These are phyloP conservation scores for Furcasterigmium furcatum DNA, from an alignment of 2,329 filamentous ascomycete species.

Conservation along the genomic window DNA sequence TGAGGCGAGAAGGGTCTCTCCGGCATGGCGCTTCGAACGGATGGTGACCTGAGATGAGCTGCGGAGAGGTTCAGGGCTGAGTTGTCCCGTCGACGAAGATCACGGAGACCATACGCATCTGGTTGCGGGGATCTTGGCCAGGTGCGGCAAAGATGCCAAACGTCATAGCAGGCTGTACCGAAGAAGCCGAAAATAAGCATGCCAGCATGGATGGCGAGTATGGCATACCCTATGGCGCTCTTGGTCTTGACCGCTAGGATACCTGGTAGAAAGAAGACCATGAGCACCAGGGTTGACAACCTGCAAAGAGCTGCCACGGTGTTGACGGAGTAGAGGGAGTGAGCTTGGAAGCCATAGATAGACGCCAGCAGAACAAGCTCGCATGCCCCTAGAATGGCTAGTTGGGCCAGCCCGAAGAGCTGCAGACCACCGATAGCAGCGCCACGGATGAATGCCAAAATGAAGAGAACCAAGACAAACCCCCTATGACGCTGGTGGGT, in stretches of 20 bases:
- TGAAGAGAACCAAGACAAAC: slow-evolving; percentile 61
- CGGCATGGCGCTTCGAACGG: not conserved
- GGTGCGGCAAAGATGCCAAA: slow-evolving; percentile 4
- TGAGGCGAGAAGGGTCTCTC: slow-evolving; percentile 1
- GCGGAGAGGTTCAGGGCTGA: slow-evolving; percentile 8
- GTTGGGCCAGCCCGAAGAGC: slow-evolving; percentile 51
- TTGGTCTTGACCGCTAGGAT: slow-evolving; percentile 58
- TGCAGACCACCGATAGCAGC: slow-evolving; percentile 68
- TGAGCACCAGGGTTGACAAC: slow-evolving; percentile 41
- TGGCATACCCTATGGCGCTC: slow-evolving; percentile 68
- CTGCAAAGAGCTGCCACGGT: slow-evolving; percentile 25
- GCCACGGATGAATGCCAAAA: slow-evolving; percentile 62
- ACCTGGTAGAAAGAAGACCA: slow-evolving; percentile 53
- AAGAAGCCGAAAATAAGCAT: slow-evolving; percentile 69
- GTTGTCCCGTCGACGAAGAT: slow-evolving; percentile 18
- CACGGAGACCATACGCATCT: slow-evolving; percentile 18
- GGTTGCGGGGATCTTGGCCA: slow-evolving; percentile 5
- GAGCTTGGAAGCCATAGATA: slow-evolving; percentile 11
- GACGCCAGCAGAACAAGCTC: slow-evolving; percentile 59
- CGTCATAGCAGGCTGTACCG: slow-evolving; percentile 48
- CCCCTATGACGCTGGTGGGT: slow-evolving; percentile 7
- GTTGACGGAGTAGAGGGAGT: slow-evolving; percentile 8
- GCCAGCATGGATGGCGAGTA: slow-evolving; percentile 62
- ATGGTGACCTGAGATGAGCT: not conserved
- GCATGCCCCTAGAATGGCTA: slow-evolving; percentile 65